A percentile compares a stretch with the other conserved stretches of the same genome.
These are phyloP conservation scores for Ustilago nuda DNA, from an alignment of 1,284 basidiomycete genomes.

Conservation along the genomic window DNA sequence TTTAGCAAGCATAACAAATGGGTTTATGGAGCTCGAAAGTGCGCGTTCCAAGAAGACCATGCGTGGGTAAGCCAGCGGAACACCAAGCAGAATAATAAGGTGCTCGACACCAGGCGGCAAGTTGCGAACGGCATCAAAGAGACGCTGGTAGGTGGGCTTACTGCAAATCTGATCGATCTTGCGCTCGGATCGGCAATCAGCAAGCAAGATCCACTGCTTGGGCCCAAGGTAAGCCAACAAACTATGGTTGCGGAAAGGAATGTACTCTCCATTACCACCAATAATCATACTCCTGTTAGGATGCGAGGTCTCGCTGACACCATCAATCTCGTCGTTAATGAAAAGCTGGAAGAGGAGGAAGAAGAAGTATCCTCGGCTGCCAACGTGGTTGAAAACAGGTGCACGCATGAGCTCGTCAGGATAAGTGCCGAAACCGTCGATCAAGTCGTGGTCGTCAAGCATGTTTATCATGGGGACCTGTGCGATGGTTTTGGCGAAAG, in stretches of 20 bases:
- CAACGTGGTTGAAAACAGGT: conserved; percentile 63
- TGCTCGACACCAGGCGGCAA: conserved; percentile 65
- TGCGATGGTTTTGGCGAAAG: conserved; percentile 90
- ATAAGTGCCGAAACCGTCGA: conserved; percentile 90
- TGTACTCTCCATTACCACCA: conserved; percentile 59
- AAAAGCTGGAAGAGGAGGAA: conserved; percentile 69
- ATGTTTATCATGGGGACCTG: conserved; percentile 80
- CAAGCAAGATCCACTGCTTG: conserved; percentile 64
- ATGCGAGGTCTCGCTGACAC: conserved; percentile 44
- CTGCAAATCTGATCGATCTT: conserved; percentile 65
- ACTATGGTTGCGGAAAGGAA: conserved; percentile 63
- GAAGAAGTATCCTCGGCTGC: conserved; percentile 62
- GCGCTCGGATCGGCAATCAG: conserved; percentile 67
- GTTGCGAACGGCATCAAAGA: conserved; percentile 53
- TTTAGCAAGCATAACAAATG: conserved; percentile 65
- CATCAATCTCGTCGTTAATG: conserved; percentile 62
- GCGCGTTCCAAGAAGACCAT: conserved; percentile 68
- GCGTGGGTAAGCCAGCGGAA: conserved; percentile 67
- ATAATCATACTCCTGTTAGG: conserved; percentile 59
- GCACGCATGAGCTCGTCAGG: conserved; percentile 63
- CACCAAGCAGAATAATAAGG: conserved; percentile 66
- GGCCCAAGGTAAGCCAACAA: conserved; percentile 66
- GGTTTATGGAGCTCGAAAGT: conserved; percentile 61
- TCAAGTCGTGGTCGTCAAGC: conserved; percentile 77
- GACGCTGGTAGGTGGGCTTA: conserved; percentile 57